phyloP scores from a whole-genome alignment of 257 asterid species.

The Solanum sitiens region DNA sequence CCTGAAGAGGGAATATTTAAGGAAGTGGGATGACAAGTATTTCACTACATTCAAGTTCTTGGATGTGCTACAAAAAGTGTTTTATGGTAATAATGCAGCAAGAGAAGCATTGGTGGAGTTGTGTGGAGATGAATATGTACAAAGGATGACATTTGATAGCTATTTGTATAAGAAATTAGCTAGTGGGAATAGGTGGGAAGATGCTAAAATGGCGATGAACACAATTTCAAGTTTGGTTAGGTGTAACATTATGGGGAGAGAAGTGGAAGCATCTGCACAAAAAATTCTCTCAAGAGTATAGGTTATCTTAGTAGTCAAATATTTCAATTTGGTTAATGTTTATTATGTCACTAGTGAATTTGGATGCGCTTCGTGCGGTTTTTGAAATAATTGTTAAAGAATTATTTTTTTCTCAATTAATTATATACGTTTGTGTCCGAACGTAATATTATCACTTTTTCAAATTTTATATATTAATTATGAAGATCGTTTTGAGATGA shows the following conservation, averaged over 20 bases:
- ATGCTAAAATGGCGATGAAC: slow-evolving; percentile 43
- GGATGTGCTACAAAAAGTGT: slow-evolving; percentile 58
- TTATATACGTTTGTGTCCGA: no score
- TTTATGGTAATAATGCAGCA: slow-evolving; percentile 64
- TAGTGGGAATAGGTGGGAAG: slow-evolving; percentile 42
- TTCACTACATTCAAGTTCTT: slow-evolving; percentile 50
- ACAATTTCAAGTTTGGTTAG: slow-evolving; percentile 63
- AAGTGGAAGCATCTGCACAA: slow-evolving; percentile 11
- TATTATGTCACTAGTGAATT: no score
- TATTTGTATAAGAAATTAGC: slow-evolving; percentile 67
- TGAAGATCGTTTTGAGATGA: no score
- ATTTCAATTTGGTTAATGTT: background rate
- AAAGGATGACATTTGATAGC: slow-evolving; percentile 80
- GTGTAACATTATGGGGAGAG: slow-evolving; percentile 45
- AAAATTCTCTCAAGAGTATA: slow-evolving; percentile 7
- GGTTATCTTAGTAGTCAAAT: background rate
- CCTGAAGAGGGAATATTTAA: slow-evolving; percentile 63
- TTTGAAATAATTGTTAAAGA: no score
- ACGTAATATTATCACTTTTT: no score
- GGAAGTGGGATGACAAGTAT: slow-evolving; percentile 74
- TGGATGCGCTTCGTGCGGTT: no score
- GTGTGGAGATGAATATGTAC: slow-evolving; percentile 75
- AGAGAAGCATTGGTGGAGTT: slow-evolving; percentile 86
- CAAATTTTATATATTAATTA: no score
- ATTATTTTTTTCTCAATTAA: no score